Percentiles rank a stretch among this genome's conserved stretches.
Conservation (phyloP, 345 rosid genomes). For the Eucalyptus cloeziana region DNA sequence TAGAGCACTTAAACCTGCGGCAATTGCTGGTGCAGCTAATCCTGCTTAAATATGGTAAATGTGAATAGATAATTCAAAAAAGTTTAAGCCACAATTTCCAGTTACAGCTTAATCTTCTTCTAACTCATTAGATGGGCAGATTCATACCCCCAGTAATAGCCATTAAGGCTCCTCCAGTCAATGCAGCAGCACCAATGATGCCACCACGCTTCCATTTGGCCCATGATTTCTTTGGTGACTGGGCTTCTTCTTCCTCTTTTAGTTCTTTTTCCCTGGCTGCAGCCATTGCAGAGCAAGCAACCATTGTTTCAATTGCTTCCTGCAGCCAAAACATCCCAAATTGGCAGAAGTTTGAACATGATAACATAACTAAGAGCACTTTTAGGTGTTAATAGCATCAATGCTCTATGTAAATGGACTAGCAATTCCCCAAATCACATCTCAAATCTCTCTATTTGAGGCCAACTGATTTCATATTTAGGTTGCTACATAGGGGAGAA, state of each 20-base stretch:
- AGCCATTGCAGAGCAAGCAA: slow-evolving; percentile 95
- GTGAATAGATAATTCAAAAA: background rate
- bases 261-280: slow-evolving; percentile 45
- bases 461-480: background rate
- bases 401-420: background rate
- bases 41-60: slow-evolving; percentile 32
- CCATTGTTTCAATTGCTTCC: slow-evolving; percentile 76
- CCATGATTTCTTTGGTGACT: slow-evolving; percentile 42
- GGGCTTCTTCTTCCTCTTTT: slow-evolving; percentile 28
- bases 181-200: slow-evolving; percentile 90
- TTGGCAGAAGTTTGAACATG: background rate
- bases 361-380: background rate
- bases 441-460: background rate
- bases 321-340: slow-evolving; percentile 5
- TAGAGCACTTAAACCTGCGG: slow-evolving; percentile 88
- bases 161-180: slow-evolving; percentile 92
- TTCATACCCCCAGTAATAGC: slow-evolving; percentile 87
- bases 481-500: background rate
- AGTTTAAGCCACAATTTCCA: background rate
- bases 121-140: background rate
- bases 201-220: slow-evolving; percentile 93
- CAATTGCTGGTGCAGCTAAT: slow-evolving; percentile 96
- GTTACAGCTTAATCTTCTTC: background rate
- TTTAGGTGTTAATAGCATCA: background rate
- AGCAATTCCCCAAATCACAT: background rate